Conservation (phyloP, 148 eudicot genomes). For the Rheum nobile region DNA sequence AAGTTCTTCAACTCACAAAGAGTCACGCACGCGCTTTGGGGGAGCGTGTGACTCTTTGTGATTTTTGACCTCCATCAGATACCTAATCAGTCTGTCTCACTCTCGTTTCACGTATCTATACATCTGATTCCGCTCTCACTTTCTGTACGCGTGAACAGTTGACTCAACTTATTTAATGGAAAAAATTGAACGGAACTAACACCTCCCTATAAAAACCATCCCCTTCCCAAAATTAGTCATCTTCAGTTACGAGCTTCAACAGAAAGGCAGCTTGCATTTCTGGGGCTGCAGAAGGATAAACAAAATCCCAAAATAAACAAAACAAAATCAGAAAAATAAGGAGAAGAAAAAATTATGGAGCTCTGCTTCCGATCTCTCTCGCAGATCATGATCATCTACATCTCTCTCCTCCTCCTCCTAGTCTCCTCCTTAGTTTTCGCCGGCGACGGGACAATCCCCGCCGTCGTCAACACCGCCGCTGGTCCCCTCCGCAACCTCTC, state of each 20-base stretch:
- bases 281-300: background rate
- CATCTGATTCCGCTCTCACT: too few species aligned
- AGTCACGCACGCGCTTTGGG: too few species aligned
- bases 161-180: too few species aligned
- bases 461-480: slow-evolving; percentile 12
- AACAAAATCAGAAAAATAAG: background rate
- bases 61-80: too few species aligned
- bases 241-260: slow-evolving; percentile 2
- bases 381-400: background rate
- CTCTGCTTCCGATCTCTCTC: background rate
- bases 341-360: background rate
- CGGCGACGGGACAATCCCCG: background rate
- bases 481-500: slow-evolving; percentile 33
- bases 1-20: too few species aligned
- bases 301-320: background rate
- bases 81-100: too few species aligned
- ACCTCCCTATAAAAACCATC: background rate
- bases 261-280: slow-evolving; percentile 2
- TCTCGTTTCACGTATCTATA: too few species aligned
- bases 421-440: background rate
- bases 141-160: too few species aligned
- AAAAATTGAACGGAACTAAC: too few species aligned
- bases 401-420: slow-evolving; percentile 5
- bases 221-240: slow-evolving; percentile 5
- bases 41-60: too few species aligned